phyloP scores from a whole-genome alignment of 2,329 filamentous ascomycete genomes.

The Ceratocystis harringtonii region DNA sequence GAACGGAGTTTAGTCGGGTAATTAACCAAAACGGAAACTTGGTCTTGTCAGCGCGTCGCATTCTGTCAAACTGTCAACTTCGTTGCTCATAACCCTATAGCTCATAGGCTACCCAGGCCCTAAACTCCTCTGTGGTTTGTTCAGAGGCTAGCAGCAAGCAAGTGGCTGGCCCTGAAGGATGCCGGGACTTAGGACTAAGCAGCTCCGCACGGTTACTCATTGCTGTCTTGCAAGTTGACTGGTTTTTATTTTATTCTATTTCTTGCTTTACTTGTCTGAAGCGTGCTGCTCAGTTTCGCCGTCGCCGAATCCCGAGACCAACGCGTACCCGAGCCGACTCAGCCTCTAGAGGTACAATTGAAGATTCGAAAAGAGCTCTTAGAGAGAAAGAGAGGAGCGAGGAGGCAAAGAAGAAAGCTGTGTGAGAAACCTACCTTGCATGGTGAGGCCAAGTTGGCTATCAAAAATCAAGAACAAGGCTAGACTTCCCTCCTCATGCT shows the following conservation, averaged over 20 bases:
- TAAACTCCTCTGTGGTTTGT: not conserved
- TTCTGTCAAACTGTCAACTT: not conserved
- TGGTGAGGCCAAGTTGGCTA: too few relatives aligned
- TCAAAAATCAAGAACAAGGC: too few relatives aligned
- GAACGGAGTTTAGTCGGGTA: conserved; percentile 1
- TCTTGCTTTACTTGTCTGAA: not conserved
- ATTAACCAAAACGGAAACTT: not conserved
- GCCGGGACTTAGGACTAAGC: not conserved
- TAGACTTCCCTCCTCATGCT: too few relatives aligned
- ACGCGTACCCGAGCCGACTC: too few relatives aligned
- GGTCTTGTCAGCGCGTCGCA: not conserved
- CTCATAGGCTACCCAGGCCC: not conserved
- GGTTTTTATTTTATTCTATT: not conserved
- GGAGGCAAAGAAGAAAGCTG: not conserved
- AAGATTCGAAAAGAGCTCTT: not conserved
- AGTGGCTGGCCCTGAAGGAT: not conserved
- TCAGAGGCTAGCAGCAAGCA: too few relatives aligned
- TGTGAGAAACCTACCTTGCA: too few relatives aligned
- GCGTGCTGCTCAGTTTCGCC: not conserved
- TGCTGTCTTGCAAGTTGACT: not conserved
- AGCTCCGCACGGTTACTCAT: not conserved
- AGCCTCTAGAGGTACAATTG: not conserved
- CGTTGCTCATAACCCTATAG: not conserved
- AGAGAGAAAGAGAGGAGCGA: not conserved
- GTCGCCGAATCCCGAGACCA: not conserved